Conservation (phyloP, 768 basidiomycete species). For the Leccinellum luteum region DNA sequence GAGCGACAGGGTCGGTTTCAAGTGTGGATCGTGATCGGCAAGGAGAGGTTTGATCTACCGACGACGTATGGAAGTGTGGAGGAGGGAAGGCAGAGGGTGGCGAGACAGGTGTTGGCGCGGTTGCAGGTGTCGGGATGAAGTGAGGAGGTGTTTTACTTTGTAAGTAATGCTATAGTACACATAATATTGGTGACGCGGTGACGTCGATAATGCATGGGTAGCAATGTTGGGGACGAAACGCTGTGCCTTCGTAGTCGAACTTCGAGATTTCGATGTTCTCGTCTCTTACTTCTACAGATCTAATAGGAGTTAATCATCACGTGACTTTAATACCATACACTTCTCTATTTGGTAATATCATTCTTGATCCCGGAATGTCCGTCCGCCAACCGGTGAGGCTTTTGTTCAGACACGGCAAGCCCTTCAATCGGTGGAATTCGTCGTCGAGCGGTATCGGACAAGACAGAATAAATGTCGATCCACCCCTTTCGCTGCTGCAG, state of each 20-base stretch:
- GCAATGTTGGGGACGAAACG: no score
- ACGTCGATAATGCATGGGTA: background rate
- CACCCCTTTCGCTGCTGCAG: conserved; percentile 40
- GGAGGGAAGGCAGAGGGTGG: conserved; percentile 42
- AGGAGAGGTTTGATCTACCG: conserved; percentile 44
- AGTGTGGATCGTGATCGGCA: conserved; percentile 48
- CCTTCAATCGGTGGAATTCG: conserved; percentile 20
- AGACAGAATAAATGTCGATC: background rate
- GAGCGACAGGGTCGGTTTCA: conserved; percentile 24
- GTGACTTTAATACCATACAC: background rate
- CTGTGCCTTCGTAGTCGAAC: no score
- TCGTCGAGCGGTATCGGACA: conserved; percentile 6
- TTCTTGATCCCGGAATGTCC: conserved; percentile 23
- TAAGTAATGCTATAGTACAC: background rate
- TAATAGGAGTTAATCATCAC: no score
- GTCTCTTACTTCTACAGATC: no score
- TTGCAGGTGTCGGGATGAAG: conserved; percentile 21
- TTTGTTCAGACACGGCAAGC: conserved; percentile 7
- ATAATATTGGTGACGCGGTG: no score
- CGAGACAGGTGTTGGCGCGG: conserved; percentile 43
- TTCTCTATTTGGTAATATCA: conserved; percentile 18
- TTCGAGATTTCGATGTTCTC: no score
- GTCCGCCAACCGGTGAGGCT: conserved; percentile 9
- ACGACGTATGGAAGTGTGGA: conserved; percentile 36
- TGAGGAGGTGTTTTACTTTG: no score